Evolutionary conservation across 1,284 basidiomycete species (phyloP).

Genomic region (Microbotryum silenes-acaulis): DNA sequence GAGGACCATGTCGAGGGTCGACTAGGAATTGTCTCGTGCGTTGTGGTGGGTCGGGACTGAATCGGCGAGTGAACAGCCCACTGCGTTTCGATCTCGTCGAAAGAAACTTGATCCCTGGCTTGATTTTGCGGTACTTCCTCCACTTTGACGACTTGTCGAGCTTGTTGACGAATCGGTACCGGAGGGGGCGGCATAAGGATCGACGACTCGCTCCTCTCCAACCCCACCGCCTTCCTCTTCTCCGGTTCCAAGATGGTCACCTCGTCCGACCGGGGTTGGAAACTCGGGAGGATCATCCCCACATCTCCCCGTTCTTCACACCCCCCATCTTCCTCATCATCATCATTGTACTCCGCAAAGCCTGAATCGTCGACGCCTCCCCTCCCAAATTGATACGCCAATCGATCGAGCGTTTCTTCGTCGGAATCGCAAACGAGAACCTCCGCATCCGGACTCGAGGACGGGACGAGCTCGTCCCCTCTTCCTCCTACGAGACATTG

Average conservation of each 20-base stretch:
- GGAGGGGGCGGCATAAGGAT: slow-evolving; percentile 18
- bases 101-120: neutral
- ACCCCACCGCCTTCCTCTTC: too few relatives aligned
- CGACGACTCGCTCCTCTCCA: neutral
- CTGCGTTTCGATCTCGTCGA: neutral
- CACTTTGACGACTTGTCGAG: neutral
- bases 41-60: neutral
- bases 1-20: neutral
- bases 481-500: neutral
- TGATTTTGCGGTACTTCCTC: neutral
- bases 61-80: neutral
- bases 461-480: neutral
- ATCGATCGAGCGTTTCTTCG: neutral
- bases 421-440: slow-evolving; percentile 20
- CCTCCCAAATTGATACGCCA: neutral
- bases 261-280: neutral
- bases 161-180: neutral
- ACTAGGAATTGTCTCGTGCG: neutral
- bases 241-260: neutral
- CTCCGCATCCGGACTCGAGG: neutral
- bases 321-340: neutral
- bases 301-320: neutral
- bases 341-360: slow-evolving; percentile 5
- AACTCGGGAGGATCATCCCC: neutral
- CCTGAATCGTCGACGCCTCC: slow-evolving; percentile 17